Evolutionary conservation across 306 rosid species (phyloP).

Genomic region (Corylus americana): DNA sequence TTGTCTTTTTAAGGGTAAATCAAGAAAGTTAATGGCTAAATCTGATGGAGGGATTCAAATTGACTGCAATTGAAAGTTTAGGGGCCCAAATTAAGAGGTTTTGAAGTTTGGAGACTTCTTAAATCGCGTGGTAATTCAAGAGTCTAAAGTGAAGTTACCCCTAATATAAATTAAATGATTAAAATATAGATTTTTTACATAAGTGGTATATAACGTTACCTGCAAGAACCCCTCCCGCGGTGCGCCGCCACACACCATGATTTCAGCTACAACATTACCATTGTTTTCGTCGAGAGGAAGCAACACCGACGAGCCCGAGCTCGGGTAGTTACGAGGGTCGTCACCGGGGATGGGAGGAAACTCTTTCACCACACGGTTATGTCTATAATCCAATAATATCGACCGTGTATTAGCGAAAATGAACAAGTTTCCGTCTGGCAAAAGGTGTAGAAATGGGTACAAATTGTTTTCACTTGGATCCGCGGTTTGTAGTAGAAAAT

Average conservation of each 20-base stretch:
- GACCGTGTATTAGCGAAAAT: conserved; percentile 72
- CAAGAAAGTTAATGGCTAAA: no score
- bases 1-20: no score
- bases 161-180: no score
- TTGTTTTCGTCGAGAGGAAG: conserved; percentile 67
- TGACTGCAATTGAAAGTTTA: no score
- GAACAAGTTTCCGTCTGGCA: conserved; percentile 82
- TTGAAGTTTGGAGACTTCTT: no score
- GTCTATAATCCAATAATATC: conserved; percentile 49
- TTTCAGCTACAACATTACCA: conserved; percentile 32
- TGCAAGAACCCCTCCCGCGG: conserved; percentile 34
- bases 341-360: conserved; percentile 62
- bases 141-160: no score
- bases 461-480: conserved; percentile 66
- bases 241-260: conserved; percentile 77
- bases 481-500: conserved; percentile 50
- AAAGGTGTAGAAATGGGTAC: conserved; percentile 78
- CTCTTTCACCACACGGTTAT: conserved; percentile 48
- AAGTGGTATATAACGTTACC: no score
- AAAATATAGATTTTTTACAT: no score
- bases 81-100: no score
- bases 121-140: no score
- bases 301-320: conserved; percentile 76
- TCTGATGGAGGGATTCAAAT: no score
- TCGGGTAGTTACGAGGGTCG: conserved; percentile 76